phyloP scores from a whole-genome alignment of 2,329 filamentous ascomycete species.

The Penicillium sp. region DNA sequence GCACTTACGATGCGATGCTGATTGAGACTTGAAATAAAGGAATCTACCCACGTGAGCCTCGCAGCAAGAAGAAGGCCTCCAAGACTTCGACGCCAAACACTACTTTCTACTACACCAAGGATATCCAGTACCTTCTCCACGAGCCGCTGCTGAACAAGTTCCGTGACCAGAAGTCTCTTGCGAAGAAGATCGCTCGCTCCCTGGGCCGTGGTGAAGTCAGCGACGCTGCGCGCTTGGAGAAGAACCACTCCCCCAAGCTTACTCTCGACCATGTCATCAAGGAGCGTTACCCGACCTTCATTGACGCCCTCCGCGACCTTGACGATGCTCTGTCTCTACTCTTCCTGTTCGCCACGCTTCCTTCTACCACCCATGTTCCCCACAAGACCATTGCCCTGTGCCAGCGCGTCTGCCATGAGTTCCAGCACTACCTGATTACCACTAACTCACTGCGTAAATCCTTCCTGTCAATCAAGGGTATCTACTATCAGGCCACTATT shows the following conservation, averaged over 20 bases:
- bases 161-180: conserved; percentile 92
- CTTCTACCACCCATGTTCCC: conserved; percentile 83
- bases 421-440: conserved; percentile 94
- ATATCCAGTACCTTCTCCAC: conserved; percentile 97
- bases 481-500: conserved; percentile 98
- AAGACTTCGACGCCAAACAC: conserved; percentile 87
- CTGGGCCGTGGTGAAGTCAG: conserved; percentile 87
- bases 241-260: conserved; percentile 84
- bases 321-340: conserved; percentile 97
- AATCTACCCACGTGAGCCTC: conserved; percentile 95
- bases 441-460: conserved; percentile 92
- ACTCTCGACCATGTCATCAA: conserved; percentile 96
- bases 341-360: conserved; percentile 95
- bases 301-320: conserved; percentile 88
- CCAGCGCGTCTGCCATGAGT: conserved; percentile 89
- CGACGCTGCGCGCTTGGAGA: conserved; percentile 86
- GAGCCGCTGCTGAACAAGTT: conserved; percentile 93
- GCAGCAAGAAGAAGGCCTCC: conserved; percentile 94
- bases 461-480: conserved; percentile 97
- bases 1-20: conserved; percentile 5
- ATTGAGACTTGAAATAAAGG: conserved; percentile 43
- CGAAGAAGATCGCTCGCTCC: conserved; percentile 95
- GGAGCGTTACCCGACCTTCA: conserved; percentile 96
- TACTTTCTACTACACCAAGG: conserved; percentile 89
- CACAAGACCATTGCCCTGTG: conserved; percentile 95